Base-by-base conservation (phyloP, 2,329 filamentous ascomycete species). In the Phyllosticta paracitricarpa region DNA sequence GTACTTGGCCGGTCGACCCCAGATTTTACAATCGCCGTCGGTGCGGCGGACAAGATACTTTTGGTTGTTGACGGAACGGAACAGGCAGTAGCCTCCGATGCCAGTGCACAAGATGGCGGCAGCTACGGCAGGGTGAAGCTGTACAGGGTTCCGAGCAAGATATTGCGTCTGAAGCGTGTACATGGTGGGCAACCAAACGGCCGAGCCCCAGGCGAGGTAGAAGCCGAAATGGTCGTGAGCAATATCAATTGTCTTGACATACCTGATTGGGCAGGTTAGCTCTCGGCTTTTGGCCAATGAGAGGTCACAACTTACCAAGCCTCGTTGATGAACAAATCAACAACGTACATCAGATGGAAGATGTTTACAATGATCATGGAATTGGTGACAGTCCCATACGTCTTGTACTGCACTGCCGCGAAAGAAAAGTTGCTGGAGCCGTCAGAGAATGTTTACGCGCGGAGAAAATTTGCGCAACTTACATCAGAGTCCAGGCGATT, bases 111-210 rank as follows among this genome's bases (percentile, higher is more conserved):
- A 64, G 28, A 76, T 65, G 19, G 63, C 62, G 2, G 65, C 35
- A 2, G 71, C 72, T 8, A 63, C 56, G 1, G 70, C 22, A n/a
- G 56, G 17, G n/a, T 69, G 57, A 40, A 75, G 56, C 56, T 67
- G 57, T 57, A 74, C 54, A 35, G 78, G 78, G 60, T 80, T 75
- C 1, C 69, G 66, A 2, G 76, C 75, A 0, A 81, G 68, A 57
- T 78, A 81, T 62, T 81, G 79, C 0, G 73, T 73, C 63, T 81
- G 79, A 0, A 79, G 71, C 0, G 79, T 80, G 65, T 81, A 81
- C 25, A 76, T 73, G 0, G 70, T 72, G 0, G 79, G 78, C 2
- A 81, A 68, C 68, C 76, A 80, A 17, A 73, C 77, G 26, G 76
- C 72, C 24, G 73, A 77, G 17, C 60, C 60, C 60, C 60, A 62